Evolutionary conservation across 768 basidiomycete genomes (phyloP).

Genomic region (Grammothele lineata): DNA sequence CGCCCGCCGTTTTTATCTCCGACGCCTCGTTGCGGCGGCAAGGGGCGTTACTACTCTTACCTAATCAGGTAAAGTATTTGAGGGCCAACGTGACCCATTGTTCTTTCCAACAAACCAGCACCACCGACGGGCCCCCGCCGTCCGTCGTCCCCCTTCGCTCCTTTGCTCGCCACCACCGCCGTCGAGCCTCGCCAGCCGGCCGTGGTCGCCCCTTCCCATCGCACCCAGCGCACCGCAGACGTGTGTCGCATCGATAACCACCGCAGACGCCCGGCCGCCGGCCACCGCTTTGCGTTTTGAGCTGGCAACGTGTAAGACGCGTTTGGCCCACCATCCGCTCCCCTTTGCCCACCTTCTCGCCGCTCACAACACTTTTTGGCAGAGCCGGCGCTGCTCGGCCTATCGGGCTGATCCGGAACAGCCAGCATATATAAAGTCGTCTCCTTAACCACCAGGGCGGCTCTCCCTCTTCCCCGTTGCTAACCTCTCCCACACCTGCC

Average conservation of each 20-base stretch:
- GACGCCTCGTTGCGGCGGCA: slow-evolving; percentile 4
- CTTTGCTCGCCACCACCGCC: background rate
- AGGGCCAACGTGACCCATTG: slow-evolving; percentile 4
- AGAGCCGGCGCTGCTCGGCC: background rate
- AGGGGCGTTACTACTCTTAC: slow-evolving; percentile 5
- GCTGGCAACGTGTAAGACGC: slow-evolving; percentile 6
- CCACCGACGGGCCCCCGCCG: background rate
- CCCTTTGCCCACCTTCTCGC: background rate
- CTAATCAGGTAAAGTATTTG: background rate
- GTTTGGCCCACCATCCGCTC: background rate
- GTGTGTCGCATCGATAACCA: slow-evolving; percentile 8
- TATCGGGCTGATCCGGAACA: slow-evolving; percentile 1
- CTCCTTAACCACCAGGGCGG: slow-evolving; percentile 1
- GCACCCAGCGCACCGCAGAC: too few relatives aligned
- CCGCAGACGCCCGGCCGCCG: slow-evolving; percentile 1
- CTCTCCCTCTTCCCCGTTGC: background rate
- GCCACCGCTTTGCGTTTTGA: slow-evolving; percentile 1
- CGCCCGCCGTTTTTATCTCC: background rate
- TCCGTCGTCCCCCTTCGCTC: background rate
- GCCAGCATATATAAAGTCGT: background rate
- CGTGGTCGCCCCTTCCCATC: too few relatives aligned
- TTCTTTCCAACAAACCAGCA: slow-evolving; percentile 6
- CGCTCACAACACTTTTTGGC: background rate
- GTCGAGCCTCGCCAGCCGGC: too few relatives aligned
- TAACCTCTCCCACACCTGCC: background rate